Evolutionary conservation across 257 asterid species (phyloP).

Genomic region (Solanum chilense): DNA sequence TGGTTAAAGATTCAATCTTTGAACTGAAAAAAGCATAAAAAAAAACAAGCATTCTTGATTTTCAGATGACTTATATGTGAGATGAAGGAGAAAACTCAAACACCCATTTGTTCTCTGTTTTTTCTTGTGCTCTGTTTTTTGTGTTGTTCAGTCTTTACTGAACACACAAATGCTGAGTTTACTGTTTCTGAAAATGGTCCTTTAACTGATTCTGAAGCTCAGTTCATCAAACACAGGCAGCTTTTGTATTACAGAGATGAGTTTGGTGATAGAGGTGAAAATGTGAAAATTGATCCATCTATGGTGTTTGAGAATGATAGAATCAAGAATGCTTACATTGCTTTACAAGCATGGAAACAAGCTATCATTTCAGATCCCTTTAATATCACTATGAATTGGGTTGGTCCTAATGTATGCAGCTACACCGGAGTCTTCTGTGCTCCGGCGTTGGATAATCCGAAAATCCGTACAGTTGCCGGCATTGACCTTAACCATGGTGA

Average conservation of each 20-base stretch:
- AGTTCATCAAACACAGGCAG: conserved; percentile 49
- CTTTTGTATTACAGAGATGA: conserved; percentile 71
- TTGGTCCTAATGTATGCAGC: conserved; percentile 64
- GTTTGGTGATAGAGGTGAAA: conserved; percentile 66
- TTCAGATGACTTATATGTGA: conserved; percentile 66
- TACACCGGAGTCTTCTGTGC: conserved; percentile 75
- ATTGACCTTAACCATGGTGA: conserved; percentile 87
- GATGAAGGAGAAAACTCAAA: conserved; percentile 44
- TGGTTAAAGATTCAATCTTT: background rate
- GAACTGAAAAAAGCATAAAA: background rate
- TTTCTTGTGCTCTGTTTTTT: conserved; percentile 2
- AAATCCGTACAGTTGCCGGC: conserved; percentile 55
- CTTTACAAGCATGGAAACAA: conserved; percentile 82
- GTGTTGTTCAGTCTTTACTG: conserved; percentile 8
- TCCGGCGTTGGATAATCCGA: conserved; percentile 43
- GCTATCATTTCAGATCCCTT: conserved; percentile 83
- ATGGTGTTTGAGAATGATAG: conserved; percentile 58
- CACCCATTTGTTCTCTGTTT: conserved; percentile 3
- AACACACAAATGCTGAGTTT: background rate
- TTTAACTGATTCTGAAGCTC: conserved; percentile 46
- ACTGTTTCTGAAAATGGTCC: conserved; percentile 30
- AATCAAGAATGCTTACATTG: conserved; percentile 59
- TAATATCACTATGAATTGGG: conserved; percentile 54
- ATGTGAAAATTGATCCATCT: conserved; percentile 54
- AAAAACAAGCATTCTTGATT: background rate